These are phyloP conservation scores for Metarhizium humberi DNA, from an alignment of 2,329 filamentous ascomycete species.

Conservation along the genomic window DNA sequence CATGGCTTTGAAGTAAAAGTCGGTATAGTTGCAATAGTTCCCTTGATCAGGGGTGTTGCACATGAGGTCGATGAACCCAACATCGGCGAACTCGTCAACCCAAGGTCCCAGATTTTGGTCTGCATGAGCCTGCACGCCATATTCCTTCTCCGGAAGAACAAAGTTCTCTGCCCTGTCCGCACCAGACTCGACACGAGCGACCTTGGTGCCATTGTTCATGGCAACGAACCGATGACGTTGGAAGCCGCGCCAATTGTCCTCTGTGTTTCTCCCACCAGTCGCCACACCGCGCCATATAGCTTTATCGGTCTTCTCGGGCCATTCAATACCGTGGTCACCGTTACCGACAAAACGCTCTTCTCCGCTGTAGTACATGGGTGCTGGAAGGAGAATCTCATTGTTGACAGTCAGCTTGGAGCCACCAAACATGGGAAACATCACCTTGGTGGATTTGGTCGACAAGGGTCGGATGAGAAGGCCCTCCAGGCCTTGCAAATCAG, in stretches of 20 bases:
- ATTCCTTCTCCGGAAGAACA: constrained; percentile 37
- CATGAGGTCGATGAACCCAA: constrained; percentile 45
- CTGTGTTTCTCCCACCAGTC: constrained; percentile 50
- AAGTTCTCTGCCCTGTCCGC: constrained; percentile 40
- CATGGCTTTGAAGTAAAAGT: constrained; percentile 31
- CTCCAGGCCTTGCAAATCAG: constrained; percentile 52
- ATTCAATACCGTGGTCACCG: constrained; percentile 41
- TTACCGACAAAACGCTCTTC: constrained; percentile 54
- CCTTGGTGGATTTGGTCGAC: constrained; percentile 44
- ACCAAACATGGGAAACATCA: constrained; percentile 56
- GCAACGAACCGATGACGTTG: constrained; percentile 67
- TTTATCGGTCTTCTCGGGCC: constrained; percentile 44
- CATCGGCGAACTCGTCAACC: constrained; percentile 39
- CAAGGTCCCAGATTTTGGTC: constrained; percentile 37
- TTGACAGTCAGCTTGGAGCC: constrained; percentile 61
- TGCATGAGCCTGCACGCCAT: constrained; percentile 36
- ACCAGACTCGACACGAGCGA: constrained; percentile 37
- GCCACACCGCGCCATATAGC: constrained; percentile 60
- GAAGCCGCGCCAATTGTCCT: constrained; percentile 60
- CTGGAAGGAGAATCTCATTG: constrained; percentile 61
- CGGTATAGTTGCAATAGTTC: constrained; percentile 38
- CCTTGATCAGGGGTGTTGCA: constrained; percentile 30
- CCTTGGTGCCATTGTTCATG: constrained; percentile 59
- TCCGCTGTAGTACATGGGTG: constrained; percentile 59
- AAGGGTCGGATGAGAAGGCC: constrained; percentile 56